Evolutionary conservation across 768 basidiomycete species (phyloP), one percentile per base, ranked within the genome.

Genomic region (Tylopilus subfusipes): DNA sequence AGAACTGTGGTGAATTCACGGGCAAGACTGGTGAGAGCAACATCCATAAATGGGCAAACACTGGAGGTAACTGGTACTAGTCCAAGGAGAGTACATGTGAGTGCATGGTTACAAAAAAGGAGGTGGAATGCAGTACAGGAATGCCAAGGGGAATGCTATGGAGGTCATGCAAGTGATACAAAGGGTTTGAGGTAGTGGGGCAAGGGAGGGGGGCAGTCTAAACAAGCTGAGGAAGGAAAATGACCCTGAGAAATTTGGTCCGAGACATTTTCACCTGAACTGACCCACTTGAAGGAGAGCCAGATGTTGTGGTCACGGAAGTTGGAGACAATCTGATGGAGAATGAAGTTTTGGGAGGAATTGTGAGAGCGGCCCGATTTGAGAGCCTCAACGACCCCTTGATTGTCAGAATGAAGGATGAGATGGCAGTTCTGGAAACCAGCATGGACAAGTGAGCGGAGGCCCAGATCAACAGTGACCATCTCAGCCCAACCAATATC

Each of bases 331-430:
- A 62, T 57, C 10, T 44, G 48, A 3, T 22, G 10, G 1, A 61
- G 43, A 10, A 61, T 29, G 1, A 11, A 9, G 9, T 61, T 61
- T 1, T 61, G 59, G 0, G 30, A 24, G 0, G 31, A 0, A 18
- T 22, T 56, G 4, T 27, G 25, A 3, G 55, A 61, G 8, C 25
- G 19, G 3, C 55, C 51, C 0, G 60, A 24, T 4, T 38, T 49
- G 0, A 61, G 22, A 0, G 54, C 45, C 0, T 45, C 24, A 1
- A 81, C 67, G 0, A 78, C 74, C 0, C 74, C 75, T 8, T 58
- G 31, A 52, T 80, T 79, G 56, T 81, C 77, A 0, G 75, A 78
- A 7, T 68, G 66, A 1, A 81, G 50, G 0, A 54, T 40, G 4
- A 77, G 42, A 19, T 66, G 67, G 6, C 55, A 60, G 6, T 67